These are phyloP conservation scores for Quercus aquifolioides DNA, from an alignment of 306 rosid genomes.

Conservation along the genomic window DNA sequence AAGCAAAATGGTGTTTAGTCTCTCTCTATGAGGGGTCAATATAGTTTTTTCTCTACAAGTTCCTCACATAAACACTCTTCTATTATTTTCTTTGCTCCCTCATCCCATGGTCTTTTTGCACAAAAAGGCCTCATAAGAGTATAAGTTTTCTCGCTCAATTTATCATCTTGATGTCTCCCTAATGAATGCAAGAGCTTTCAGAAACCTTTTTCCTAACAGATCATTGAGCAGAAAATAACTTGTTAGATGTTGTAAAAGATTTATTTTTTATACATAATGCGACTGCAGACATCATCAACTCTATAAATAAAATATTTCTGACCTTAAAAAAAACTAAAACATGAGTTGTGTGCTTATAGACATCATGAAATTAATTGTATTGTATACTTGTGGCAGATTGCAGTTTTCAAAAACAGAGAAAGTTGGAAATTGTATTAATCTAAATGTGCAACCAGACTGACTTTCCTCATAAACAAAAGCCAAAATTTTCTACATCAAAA, in stretches of 20 bases:
- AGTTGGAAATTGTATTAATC: background rate
- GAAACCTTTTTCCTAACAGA: constrained; percentile 1
- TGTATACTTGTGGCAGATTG: background rate
- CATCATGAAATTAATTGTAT: background rate
- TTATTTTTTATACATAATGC: background rate
- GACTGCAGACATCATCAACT: background rate
- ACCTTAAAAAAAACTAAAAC: background rate
- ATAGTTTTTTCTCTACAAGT: background rate
- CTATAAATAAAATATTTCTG: background rate
- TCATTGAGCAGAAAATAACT: background rate
- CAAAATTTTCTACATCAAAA: background rate
- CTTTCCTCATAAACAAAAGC: background rate
- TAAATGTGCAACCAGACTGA: constrained; percentile 12
- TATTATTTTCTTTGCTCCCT: background rate
- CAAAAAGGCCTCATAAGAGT: background rate
- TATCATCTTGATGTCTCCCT: constrained; percentile 8
- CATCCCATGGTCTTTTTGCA: background rate
- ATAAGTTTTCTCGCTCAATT: background rate
- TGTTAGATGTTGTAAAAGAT: background rate
- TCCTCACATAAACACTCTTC: background rate
- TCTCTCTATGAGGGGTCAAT: background rate
- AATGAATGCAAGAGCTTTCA: background rate
- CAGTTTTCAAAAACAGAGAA: background rate
- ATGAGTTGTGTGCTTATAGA: background rate
- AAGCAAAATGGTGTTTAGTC: background rate